Evolutionary conservation across 768 basidiomycete species (phyloP), one percentile per base, ranked within the genome.

Genomic region (Mycena amicta): DNA sequence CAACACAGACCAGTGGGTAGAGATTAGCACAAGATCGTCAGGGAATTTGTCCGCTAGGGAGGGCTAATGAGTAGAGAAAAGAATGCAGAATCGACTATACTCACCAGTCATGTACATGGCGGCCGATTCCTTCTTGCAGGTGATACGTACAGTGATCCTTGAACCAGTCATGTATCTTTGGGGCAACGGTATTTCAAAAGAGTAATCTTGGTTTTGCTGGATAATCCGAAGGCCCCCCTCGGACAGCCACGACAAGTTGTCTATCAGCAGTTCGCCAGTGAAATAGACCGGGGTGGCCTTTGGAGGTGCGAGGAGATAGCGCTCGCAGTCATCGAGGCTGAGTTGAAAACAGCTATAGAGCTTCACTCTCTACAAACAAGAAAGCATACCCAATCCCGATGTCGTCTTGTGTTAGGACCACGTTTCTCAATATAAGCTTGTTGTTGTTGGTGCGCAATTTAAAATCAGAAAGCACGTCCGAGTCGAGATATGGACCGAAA

Each of bases 51-150:
- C 6, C 25, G 27, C 41, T 50, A 22, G 27, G 18, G 5, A 20
- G 4, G 18, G 12, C 33, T 8, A 29, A n/a, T n/a, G n/a, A n/a
- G n/a, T n/a, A n/a, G n/a, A n/a, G n/a, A n/a, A n/a, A n/a, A n/a
- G n/a, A n/a, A n/a, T n/a, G n/a, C n/a, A n/a, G n/a, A n/a, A n/a
- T n/a, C n/a, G n/a, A n/a, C n/a, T n/a, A n/a, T n/a, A 37, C 54
- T 27, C 53, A 78, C 80, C 64, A 29, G 61, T 69, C 71, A 83
- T 72, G 63, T 73, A 85, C 12, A 66, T 64, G 13, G 78, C 81
- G 1, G 72, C 64, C 53, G 77, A 55, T 18, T 63, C 68, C 71
- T 76, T 82, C 40, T 74, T 66, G 2, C 78, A 79, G 26, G 77
- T 73, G 1, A 86, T 70, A 52, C 66, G 67, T 0, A 85, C 71